phyloP scores from a whole-genome alignment of 2,329 filamentous ascomycete species.

The Alternaria incomplexa region DNA sequence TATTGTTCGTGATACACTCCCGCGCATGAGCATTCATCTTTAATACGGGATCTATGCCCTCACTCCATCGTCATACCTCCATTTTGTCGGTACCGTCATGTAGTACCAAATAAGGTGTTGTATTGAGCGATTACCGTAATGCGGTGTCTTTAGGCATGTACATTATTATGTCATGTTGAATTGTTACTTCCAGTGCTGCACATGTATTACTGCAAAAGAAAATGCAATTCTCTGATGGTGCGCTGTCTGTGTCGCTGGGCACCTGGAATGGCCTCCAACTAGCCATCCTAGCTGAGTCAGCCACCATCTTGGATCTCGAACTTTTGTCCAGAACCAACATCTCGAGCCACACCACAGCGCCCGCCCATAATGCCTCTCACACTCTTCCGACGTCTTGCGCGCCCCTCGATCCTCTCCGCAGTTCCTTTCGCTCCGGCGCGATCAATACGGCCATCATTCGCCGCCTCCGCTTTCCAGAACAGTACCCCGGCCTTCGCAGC shows the following conservation, averaged over 20 bases:
- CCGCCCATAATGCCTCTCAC: slow-evolving; percentile 47
- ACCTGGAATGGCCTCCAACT: not conserved
- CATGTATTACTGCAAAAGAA: not conserved
- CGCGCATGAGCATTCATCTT: not conserved
- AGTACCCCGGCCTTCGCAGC: slow-evolving; percentile 23
- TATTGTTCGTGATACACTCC: not conserved
- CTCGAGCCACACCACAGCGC: slow-evolving; percentile 2
- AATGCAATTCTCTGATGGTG: not conserved
- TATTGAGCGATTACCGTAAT: not conserved
- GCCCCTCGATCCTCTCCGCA: slow-evolving; percentile 36
- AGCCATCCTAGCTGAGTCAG: slow-evolving; percentile 15
- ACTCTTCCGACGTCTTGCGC: slow-evolving; percentile 48
- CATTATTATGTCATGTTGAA: not conserved
- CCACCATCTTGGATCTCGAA: slow-evolving; percentile 12
- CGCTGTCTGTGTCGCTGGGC: not conserved
- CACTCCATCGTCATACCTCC: not conserved
- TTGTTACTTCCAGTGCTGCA: not conserved
- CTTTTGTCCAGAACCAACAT: slow-evolving; percentile 9
- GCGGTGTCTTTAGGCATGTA: not conserved
- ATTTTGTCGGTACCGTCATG: too few relatives aligned
- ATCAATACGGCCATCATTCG: slow-evolving; percentile 25
- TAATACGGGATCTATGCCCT: not conserved
- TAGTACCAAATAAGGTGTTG: not conserved
- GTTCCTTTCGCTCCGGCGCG: slow-evolving; percentile 21
- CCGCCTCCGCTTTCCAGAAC: slow-evolving; percentile 26